Evolutionary conservation across 139 green algal genomes (phyloP).

Genomic region (Chlamydomonas applanata): DNA sequence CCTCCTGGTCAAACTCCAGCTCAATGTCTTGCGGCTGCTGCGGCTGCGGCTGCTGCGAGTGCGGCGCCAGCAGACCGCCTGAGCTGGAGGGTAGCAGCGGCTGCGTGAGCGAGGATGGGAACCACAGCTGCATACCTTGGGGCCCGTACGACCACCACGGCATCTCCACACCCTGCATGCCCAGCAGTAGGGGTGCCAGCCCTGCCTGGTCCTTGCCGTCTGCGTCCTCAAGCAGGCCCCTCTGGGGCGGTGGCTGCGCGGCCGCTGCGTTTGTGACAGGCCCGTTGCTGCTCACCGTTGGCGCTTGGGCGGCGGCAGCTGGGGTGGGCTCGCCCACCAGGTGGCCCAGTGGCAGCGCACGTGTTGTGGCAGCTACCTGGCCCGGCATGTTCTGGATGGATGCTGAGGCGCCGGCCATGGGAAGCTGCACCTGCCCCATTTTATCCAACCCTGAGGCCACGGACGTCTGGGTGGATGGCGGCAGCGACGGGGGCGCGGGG

Average conservation of each 20-base stretch:
- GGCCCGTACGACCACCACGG: constrained; percentile 95
- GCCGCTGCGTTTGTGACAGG: too few relatives aligned
- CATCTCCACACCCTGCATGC: constrained; percentile 73
- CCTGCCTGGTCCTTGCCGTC: too few relatives aligned
- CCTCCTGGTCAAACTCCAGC: constrained; percentile 94
- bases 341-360: too few relatives aligned
- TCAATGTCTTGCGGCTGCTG: constrained; percentile 73
- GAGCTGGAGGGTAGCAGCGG: not conserved
- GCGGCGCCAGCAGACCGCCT: not conserved
- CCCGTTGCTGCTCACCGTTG: too few relatives aligned
- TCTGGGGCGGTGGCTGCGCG: too few relatives aligned
- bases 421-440: not conserved
- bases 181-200: not conserved
- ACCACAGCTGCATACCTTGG: constrained; percentile 92
- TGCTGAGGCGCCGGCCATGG: not conserved
- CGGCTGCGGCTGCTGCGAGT: not conserved
- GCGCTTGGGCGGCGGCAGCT: too few relatives aligned
- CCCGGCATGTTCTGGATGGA: not conserved
- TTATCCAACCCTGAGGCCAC: too few relatives aligned
- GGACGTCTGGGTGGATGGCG: not conserved
- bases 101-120: constrained; percentile 62
- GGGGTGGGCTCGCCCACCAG: too few relatives aligned
- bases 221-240: too few relatives aligned
- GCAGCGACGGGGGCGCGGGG: too few relatives aligned
- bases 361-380: not conserved